Percentiles rank a stretch among this genome's conserved stretches.
These are phyloP conservation scores for Dioscorea alata DNA, from an alignment of 106 monocot species.

Conservation along the genomic window DNA sequence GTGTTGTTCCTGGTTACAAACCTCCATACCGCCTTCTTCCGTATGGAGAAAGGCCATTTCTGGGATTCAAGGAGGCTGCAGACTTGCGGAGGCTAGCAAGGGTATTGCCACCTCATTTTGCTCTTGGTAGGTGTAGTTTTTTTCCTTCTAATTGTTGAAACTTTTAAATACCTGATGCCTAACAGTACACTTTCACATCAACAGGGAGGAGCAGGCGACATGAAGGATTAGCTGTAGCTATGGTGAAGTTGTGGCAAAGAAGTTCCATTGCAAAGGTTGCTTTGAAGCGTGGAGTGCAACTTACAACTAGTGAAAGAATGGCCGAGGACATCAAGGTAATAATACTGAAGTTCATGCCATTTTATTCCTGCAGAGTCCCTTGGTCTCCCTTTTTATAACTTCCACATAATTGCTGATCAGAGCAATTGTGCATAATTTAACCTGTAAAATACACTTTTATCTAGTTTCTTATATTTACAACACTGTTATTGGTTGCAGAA, in stretches of 20 bases:
- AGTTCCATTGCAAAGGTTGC: constrained; percentile 93
- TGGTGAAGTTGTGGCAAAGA: constrained; percentile 87
- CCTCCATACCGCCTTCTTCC: constrained; percentile 89
- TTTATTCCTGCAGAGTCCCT: too few relatives aligned
- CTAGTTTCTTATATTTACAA: constrained; percentile 1
- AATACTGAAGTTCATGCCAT: too few relatives aligned
- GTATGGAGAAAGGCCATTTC: constrained; percentile 59
- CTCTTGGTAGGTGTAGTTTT: constrained; percentile 53
- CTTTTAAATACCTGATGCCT: neutral
- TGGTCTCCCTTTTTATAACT: too few relatives aligned
- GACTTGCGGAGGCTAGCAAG: constrained; percentile 73
- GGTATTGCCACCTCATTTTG: constrained; percentile 90
- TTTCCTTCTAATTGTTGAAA: neutral
- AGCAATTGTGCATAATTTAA: neutral
- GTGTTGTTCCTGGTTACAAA: constrained; percentile 55
- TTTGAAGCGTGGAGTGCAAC: constrained; percentile 90
- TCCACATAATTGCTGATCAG: too few relatives aligned
- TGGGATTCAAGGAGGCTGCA: constrained; percentile 76
- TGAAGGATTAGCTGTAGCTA: constrained; percentile 84
- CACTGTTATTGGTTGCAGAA: constrained; percentile 49
- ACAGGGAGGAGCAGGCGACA: constrained; percentile 94
- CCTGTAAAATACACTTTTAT: neutral
- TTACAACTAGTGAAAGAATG: constrained; percentile 97
- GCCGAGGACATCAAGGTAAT: constrained; percentile 89
- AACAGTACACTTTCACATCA: neutral